These are phyloP conservation scores for Nannochloropsis gaditana DNA, from an alignment of 108 stramenopile species.

Conservation along the genomic window DNA sequence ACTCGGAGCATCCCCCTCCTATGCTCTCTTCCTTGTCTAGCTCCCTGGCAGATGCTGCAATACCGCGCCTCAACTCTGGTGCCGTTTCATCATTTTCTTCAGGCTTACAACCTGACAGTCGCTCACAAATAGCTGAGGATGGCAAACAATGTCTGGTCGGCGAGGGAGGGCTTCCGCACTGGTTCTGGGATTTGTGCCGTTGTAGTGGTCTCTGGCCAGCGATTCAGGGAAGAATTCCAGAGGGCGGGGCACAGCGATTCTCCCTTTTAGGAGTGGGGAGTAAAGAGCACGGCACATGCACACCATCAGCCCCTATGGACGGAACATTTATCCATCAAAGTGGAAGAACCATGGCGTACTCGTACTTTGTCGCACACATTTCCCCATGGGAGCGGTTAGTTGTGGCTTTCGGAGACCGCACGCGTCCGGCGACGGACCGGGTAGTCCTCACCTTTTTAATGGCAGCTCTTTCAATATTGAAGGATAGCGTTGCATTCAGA, in stretches of 20 bases:
- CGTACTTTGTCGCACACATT: not conserved
- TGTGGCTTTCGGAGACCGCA: conserved; percentile 17
- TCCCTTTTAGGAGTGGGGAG: not conserved
- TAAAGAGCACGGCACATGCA: not conserved
- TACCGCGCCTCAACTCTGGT: no score
- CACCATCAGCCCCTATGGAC: not conserved
- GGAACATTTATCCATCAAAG: conserved; percentile 20
- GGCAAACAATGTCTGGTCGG: no score
- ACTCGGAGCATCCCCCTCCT: no score
- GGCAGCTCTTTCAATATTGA: not conserved
- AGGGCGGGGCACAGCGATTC: conserved; percentile 1
- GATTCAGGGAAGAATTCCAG: not conserved
- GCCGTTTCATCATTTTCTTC: no score
- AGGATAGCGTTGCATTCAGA: not conserved
- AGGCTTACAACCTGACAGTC: no score
- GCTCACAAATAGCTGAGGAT: no score
- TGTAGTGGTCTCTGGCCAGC: not conserved
- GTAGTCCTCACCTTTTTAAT: not conserved
- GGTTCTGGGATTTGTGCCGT: not conserved
- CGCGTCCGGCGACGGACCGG: not conserved
- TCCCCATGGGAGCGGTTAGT: not conserved
- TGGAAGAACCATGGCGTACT: not conserved
- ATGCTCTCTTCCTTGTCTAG: no score
- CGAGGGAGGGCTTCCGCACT: not conserved
- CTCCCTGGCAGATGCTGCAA: no score